A percentile compares a stretch with the other conserved stretches of the same genome.
Evolutionary conservation across 768 basidiomycete species (phyloP).

Genomic region (Nidularia sp.): DNA sequence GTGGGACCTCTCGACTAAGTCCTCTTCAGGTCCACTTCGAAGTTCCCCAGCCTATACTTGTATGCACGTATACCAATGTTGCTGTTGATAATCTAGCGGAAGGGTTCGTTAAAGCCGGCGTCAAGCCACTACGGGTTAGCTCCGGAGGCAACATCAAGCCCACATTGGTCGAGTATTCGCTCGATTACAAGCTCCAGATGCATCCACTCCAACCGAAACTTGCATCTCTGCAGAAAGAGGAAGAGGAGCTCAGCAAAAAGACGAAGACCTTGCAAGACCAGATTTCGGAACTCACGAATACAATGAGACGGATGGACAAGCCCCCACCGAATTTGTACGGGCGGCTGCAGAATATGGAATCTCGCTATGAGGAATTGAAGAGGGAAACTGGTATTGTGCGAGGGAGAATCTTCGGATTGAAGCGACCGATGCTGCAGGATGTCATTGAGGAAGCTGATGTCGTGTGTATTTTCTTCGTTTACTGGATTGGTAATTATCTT

Average conservation of each 20-base stretch:
- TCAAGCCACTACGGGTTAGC: conserved; percentile 79
- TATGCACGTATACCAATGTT: conserved; percentile 93
- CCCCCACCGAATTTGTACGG: conserved; percentile 6
- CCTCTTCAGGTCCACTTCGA: conserved; percentile 62
- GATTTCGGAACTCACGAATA: conserved; percentile 12
- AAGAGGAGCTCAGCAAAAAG: conserved; percentile 22
- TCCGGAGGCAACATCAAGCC: conserved; percentile 54
- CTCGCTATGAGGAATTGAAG: conserved; percentile 19
- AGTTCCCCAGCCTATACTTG: conserved; percentile 78
- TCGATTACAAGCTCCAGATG: conserved; percentile 57
- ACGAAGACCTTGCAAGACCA: conserved; percentile 18
- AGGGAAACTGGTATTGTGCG: conserved; percentile 21
- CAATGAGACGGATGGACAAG: conserved; percentile 8
- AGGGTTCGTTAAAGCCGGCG: conserved; percentile 53
- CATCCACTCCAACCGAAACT: conserved; percentile 54
- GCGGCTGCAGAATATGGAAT: conserved; percentile 26
- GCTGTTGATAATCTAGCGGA: conserved; percentile 90
- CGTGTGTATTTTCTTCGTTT: conserved; percentile 36
- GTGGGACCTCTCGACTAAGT: too few species aligned
- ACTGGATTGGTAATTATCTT: not conserved
- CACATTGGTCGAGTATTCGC: conserved; percentile 50
- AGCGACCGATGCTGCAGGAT: conserved; percentile 62
- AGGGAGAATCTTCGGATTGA: conserved; percentile 46
- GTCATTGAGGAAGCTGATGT: conserved; percentile 68
- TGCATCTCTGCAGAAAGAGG: conserved; percentile 33